phyloP scores from a whole-genome alignment of 2,329 filamentous ascomycete genomes.

The Arthrocladium fulminans region DNA sequence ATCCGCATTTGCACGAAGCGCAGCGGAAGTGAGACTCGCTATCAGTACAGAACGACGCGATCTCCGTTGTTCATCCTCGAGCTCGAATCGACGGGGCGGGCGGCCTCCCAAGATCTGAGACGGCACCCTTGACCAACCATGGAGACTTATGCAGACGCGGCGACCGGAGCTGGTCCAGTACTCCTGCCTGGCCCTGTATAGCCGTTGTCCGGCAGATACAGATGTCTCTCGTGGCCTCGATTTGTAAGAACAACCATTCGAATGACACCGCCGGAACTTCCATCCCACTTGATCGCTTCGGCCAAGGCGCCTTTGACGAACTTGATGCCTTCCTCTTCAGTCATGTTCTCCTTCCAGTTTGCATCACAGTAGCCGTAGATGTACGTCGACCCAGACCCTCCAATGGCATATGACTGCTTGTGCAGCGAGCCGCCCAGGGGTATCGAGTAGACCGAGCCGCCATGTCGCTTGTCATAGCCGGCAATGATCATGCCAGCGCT shows the following conservation, averaged over 20 bases:
- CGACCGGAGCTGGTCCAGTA: neutral
- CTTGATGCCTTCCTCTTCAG: constrained; percentile 75
- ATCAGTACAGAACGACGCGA: too few species aligned
- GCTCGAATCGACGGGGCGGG: too few species aligned
- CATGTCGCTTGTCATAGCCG: constrained; percentile 91
- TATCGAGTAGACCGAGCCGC: constrained; percentile 95
- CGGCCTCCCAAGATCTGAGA: too few species aligned
- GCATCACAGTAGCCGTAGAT: constrained; percentile 99
- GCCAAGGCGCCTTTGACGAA: constrained; percentile 87
- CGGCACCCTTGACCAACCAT: too few species aligned
- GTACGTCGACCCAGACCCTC: constrained; percentile 94
- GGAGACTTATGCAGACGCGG: neutral
- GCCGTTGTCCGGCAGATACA: constrained; percentile 88
- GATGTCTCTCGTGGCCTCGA: constrained; percentile 79
- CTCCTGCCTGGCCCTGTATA: constrained; percentile 63
- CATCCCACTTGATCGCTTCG: constrained; percentile 99
- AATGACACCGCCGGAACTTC: constrained; percentile 95
- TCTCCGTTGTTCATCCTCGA: too few species aligned
- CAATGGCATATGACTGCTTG: constrained; percentile 93
- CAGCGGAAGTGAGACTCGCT: too few species aligned
- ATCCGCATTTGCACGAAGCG: too few species aligned
- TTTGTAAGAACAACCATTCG: constrained; percentile 92
- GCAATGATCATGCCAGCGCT: constrained; percentile 97
- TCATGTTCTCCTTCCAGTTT: constrained; percentile 93
- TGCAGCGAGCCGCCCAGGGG: constrained; percentile 92